These are phyloP conservation scores for Globisporangium carolinianum DNA, from an alignment of 352 stramenopile species.

Conservation along the genomic window DNA sequence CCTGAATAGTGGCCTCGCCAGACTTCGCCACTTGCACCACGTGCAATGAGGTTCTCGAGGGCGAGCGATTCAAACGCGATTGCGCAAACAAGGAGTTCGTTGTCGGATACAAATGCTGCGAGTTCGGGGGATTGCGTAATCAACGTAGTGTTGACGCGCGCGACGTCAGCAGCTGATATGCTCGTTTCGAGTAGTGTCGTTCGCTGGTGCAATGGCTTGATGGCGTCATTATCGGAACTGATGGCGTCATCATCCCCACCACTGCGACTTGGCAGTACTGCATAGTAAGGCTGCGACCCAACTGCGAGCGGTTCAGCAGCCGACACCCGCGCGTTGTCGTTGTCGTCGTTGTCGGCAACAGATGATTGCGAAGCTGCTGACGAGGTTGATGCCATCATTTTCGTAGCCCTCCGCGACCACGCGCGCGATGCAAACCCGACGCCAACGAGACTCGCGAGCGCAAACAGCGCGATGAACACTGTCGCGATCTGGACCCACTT, in stretches of 20 bases:
- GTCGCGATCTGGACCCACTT: constrained; percentile 8
- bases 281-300: constrained; percentile 1
- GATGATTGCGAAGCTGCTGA: neutral
- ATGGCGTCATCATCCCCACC: neutral
- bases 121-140: constrained; percentile 24
- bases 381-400: too few relatives aligned
- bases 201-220: neutral
- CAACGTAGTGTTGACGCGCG: constrained; percentile 9
- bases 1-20: constrained; percentile 37
- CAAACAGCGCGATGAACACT: constrained; percentile 14
- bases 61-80: constrained; percentile 31
- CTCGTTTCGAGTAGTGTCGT: neutral
- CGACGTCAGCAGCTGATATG: constrained; percentile 6
- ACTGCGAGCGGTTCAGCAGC: neutral
- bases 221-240: neutral
- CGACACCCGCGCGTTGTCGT: neutral
- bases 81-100: constrained; percentile 38
- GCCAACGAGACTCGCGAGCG: constrained; percentile 7
- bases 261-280: constrained; percentile 5
- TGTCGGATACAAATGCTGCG: constrained; percentile 26
- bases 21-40: constrained; percentile 54
- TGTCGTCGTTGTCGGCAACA: neutral
- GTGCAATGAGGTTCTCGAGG: constrained; percentile 35
- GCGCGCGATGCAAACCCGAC: constrained; percentile 4
- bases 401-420: neutral